These are phyloP conservation scores for Alternaria solani DNA, from an alignment of 2,329 filamentous ascomycete species.

Conservation along the genomic window DNA sequence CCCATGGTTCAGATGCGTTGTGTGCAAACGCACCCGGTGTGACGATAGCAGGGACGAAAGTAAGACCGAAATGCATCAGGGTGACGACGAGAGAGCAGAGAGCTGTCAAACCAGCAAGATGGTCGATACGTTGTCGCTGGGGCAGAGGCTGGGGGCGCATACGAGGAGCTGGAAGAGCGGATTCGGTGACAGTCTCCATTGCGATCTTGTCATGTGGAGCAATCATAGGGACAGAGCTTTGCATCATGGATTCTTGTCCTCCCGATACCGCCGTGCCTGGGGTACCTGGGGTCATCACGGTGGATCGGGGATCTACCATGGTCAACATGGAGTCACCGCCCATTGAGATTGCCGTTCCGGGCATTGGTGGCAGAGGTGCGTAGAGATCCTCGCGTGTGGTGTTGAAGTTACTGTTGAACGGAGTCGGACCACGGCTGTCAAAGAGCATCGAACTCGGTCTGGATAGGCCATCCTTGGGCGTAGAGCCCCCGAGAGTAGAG, in stretches of 20 bases:
- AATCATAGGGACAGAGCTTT: background rate
- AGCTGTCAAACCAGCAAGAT: slow-evolving; percentile 58
- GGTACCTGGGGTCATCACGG: background rate
- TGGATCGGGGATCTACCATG: slow-evolving; percentile 10
- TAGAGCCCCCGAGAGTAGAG: slow-evolving; percentile 32
- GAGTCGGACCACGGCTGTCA: slow-evolving; percentile 36
- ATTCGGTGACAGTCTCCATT: slow-evolving; percentile 43
- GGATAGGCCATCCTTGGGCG: slow-evolving; percentile 26
- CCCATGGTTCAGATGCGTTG: slow-evolving; percentile 52
- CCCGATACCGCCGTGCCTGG: background rate
- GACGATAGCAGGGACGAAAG: slow-evolving; percentile 52
- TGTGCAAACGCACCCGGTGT: slow-evolving; percentile 49
- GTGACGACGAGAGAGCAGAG: slow-evolving; percentile 57
- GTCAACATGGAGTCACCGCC: slow-evolving; percentile 28
- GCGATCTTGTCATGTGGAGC: slow-evolving; percentile 32
- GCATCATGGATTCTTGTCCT: slow-evolving; percentile 23
- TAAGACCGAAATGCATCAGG: slow-evolving; percentile 56
- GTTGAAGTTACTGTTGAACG: slow-evolving; percentile 29
- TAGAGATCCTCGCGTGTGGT: slow-evolving; percentile 24
- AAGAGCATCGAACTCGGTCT: slow-evolving; percentile 31
- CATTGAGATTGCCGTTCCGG: background rate
- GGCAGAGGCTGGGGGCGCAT: slow-evolving; percentile 38
- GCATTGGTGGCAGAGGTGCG: slow-evolving; percentile 4
- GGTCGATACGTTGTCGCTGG: slow-evolving; percentile 51
- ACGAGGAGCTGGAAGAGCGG: slow-evolving; percentile 40